Conservation (phyloP, 768 basidiomycete species). For the Pluteus cervinus region DNA sequence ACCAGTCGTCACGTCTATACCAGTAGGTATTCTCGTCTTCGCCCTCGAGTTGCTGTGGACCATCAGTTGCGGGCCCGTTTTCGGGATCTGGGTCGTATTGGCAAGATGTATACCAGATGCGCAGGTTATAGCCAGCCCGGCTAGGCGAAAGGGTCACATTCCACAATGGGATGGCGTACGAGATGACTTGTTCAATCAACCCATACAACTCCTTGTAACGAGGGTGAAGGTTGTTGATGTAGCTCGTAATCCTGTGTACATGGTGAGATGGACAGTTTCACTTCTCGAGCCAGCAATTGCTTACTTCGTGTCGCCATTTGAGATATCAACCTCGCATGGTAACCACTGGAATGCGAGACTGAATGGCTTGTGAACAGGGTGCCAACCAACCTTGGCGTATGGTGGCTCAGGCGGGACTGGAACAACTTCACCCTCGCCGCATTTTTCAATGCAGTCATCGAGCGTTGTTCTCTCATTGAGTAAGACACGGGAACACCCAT, state of each 20-base stretch:
- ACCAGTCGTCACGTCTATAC: constrained; percentile 9
- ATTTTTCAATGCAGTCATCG: constrained; percentile 20
- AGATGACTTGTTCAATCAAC: constrained; percentile 17
- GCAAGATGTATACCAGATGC: constrained; percentile 11
- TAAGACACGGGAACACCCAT: constrained; percentile 22
- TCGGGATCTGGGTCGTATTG: constrained; percentile 5
- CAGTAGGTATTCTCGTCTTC: constrained; percentile 8
- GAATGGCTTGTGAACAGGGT: no score
- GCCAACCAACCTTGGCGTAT: no score
- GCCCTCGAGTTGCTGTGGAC: constrained; percentile 5
- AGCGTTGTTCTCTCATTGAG: constrained; percentile 10
- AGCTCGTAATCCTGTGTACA: constrained; percentile 17
- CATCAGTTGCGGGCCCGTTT: no score
- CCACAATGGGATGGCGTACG: constrained; percentile 20
- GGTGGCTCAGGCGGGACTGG: constrained; percentile 7
- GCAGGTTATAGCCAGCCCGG: background rate
- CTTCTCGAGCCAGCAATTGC: no score
- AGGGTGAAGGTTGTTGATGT: constrained; percentile 33
- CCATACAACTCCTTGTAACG: constrained; percentile 13
- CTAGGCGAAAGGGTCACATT: constrained; percentile 14
- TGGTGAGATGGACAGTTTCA: no score
- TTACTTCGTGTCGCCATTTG: constrained; percentile 4
- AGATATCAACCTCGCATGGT: constrained; percentile 8
- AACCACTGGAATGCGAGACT: no score
- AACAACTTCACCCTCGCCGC: constrained; percentile 13